These are phyloP conservation scores for Metarhizium sp. DNA, from an alignment of 2,329 filamentous ascomycete species.

Conservation along the genomic window DNA sequence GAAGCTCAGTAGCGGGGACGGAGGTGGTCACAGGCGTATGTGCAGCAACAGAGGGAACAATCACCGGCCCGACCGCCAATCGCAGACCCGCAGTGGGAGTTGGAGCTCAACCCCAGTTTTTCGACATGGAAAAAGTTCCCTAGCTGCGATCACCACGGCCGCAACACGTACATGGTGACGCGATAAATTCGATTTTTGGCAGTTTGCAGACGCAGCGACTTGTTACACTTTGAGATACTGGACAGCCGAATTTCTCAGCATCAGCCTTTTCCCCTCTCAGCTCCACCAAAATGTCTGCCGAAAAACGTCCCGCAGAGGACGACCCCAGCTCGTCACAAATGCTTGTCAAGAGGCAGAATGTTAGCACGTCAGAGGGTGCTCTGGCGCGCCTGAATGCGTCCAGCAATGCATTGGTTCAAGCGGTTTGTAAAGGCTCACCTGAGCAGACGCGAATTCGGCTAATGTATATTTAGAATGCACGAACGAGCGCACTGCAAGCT, in stretches of 20 bases:
- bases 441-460: not conserved
- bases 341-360: slow-evolving; percentile 82
- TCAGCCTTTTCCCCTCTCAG: slow-evolving; percentile 14
- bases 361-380: slow-evolving; percentile 37
- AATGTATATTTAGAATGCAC: slow-evolving; percentile 47
- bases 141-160: slow-evolving; percentile 1
- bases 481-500: slow-evolving; percentile 76
- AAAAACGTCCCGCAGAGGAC: slow-evolving; percentile 85
- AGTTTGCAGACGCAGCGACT: not conserved
- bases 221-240: not conserved
- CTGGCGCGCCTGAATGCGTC: slow-evolving; percentile 43
- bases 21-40: not conserved
- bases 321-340: slow-evolving; percentile 72
- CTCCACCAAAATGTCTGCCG: slow-evolving; percentile 62
- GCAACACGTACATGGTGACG: not conserved
- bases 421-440: slow-evolving; percentile 26
- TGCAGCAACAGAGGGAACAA: slow-evolving; percentile 17
- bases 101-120: not conserved
- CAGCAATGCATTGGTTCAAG: slow-evolving; percentile 39
- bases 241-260: not conserved
- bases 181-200: not conserved
- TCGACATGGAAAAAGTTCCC: not conserved
- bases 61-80: slow-evolving; percentile 24
- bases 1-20: not conserved
- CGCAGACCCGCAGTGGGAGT: slow-evolving; percentile 4